Conservation (phyloP, 352 stramenopile genomes). For the Phytophthora constricta region DNA sequence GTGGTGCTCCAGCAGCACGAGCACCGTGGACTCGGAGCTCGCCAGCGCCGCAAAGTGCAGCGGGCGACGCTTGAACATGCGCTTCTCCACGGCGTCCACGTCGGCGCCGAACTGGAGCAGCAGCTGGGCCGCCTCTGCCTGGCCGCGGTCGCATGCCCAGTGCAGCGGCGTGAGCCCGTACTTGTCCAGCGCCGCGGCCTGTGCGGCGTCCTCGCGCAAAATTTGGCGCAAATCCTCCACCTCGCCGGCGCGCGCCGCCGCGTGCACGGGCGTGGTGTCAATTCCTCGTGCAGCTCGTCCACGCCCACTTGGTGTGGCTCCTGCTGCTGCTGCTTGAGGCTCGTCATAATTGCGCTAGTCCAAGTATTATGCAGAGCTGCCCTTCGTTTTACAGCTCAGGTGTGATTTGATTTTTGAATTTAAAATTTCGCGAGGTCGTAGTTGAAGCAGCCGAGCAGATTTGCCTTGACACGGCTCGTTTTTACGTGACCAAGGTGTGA, state of each 20-base stretch:
- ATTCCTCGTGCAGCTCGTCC: conserved; percentile 21
- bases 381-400: neutral
- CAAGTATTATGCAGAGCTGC: neutral
- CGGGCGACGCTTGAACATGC: conserved; percentile 71
- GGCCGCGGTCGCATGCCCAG: conserved; percentile 69
- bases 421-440: neutral
- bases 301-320: conserved; percentile 33
- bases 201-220: conserved; percentile 34
- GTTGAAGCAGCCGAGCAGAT: neutral
- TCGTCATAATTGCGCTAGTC: conserved; percentile 26
- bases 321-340: conserved; percentile 33
- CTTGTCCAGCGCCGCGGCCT: conserved; percentile 59
- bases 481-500: neutral
- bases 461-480: neutral
- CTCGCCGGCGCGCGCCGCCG: conserved; percentile 58
- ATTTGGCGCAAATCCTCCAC: conserved; percentile 45
- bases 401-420: neutral
- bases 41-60: conserved; percentile 71
- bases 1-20: conserved; percentile 46
- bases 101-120: conserved; percentile 52
- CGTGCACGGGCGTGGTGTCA: conserved; percentile 70
- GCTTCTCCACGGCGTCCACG: conserved; percentile 62
- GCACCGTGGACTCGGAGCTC: conserved; percentile 39
- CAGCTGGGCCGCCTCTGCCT: conserved; percentile 33
- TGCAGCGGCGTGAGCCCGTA: conserved; percentile 76